Conservation (phyloP, 2,329 filamentous ascomycete species). For the Paecilomyces fulvus region DNA sequence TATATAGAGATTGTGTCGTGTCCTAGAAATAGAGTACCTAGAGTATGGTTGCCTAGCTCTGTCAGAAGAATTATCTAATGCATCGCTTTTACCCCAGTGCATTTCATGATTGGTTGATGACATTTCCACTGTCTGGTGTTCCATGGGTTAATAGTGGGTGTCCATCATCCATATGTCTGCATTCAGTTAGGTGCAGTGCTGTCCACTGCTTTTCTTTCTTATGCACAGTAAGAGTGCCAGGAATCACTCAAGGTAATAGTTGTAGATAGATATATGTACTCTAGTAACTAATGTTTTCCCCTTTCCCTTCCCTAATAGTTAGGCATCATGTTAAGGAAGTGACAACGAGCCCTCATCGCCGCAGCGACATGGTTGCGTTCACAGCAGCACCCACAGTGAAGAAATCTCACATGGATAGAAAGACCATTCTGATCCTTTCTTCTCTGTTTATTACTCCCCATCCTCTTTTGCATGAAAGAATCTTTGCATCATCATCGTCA, state of each 20-base stretch:
- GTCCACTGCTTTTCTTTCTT: neutral
- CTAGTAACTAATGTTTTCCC: neutral
- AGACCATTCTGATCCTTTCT: too few relatives aligned
- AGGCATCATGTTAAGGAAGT: neutral
- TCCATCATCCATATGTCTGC: neutral
- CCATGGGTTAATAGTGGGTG: neutral
- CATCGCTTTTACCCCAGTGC: too few relatives aligned
- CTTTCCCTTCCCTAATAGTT: neutral
- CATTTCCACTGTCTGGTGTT: neutral
- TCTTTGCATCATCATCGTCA: too few relatives aligned
- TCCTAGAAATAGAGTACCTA: too few relatives aligned
- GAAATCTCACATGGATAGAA: too few relatives aligned
- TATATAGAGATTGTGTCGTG: too few relatives aligned
- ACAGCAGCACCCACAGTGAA: neutral
- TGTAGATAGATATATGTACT: too few relatives aligned
- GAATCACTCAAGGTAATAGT: too few relatives aligned
- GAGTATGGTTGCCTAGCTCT: neutral
- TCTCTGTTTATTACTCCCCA: too few relatives aligned
- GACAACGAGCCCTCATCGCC: neutral
- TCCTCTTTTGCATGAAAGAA: too few relatives aligned
- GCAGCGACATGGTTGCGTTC: neutral
- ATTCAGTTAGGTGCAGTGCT: neutral
- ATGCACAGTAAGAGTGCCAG: too few relatives aligned
- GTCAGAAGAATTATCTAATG: neutral
- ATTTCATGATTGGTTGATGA: neutral